These are phyloP conservation scores for Colletotrichum brevisporum DNA, from an alignment of 2,329 filamentous ascomycete species.

Conservation along the genomic window DNA sequence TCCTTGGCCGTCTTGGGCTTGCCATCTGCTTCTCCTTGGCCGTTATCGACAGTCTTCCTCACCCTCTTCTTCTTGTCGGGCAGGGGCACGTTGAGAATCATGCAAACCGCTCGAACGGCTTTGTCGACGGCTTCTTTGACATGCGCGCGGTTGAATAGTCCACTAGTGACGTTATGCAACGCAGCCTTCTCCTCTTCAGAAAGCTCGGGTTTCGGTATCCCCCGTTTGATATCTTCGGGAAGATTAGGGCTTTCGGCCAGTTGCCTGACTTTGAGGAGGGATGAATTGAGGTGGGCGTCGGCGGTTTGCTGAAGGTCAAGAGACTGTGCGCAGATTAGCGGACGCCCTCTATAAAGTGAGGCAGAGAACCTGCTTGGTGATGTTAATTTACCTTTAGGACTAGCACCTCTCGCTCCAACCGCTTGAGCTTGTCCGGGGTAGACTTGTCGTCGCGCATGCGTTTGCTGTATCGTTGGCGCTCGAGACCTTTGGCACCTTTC, in stretches of 20 bases:
- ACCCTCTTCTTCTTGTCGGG: conserved; percentile 59
- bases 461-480: conserved; percentile 82
- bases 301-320: conserved; percentile 72
- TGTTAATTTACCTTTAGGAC: conserved; percentile 64
- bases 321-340: conserved; percentile 54
- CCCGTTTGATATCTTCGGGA: conserved; percentile 62
- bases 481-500: conserved; percentile 81
- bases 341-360: not conserved
- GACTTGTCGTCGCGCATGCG: conserved; percentile 64
- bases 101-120: conserved; percentile 65
- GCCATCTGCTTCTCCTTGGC: conserved; percentile 50
- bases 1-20: conserved; percentile 49
- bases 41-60: conserved; percentile 50
- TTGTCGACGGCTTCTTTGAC: conserved; percentile 65
- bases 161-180: conserved; percentile 73
- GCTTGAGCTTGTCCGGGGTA: conserved; percentile 64
- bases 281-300: conserved; percentile 68
- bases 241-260: conserved; percentile 66
- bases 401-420: conserved; percentile 73
- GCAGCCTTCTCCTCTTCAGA: conserved; percentile 65
- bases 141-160: conserved; percentile 65
- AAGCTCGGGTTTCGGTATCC: conserved; percentile 64
- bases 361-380: not conserved
- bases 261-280: conserved; percentile 67
- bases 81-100: conserved; percentile 61